Conservation (phyloP, 768 basidiomycete species). For the Tulasnella sp. region DNA sequence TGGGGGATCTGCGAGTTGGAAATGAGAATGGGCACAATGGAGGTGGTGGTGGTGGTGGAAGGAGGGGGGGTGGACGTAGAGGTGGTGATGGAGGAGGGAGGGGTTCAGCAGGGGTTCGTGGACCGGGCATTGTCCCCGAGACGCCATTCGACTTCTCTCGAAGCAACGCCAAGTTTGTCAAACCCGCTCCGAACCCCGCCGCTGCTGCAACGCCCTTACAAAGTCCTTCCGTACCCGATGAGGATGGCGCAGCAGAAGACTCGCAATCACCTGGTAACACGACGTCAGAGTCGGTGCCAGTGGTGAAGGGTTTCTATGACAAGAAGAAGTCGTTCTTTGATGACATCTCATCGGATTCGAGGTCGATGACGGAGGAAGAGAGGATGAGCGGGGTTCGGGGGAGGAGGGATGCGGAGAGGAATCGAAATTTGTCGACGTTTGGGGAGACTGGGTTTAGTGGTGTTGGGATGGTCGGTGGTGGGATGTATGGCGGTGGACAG, state of each 20-base stretch:
- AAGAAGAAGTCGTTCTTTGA: slow-evolving; percentile 70
- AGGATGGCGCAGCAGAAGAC: slow-evolving; percentile 24
- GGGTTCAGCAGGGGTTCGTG: slow-evolving; percentile 24
- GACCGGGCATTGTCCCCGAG: slow-evolving; percentile 46
- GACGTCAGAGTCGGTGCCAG: neutral
- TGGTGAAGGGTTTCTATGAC: slow-evolving; percentile 21
- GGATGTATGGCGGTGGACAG: neutral
- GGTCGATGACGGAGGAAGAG: slow-evolving; percentile 17
- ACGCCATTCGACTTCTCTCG: slow-evolving; percentile 76
- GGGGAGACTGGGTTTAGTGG: slow-evolving; percentile 75
- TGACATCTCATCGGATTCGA: slow-evolving; percentile 37
- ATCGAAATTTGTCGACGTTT: slow-evolving; percentile 78
- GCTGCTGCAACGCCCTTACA: slow-evolving; percentile 21
- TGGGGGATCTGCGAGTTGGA: slow-evolving; percentile 39
- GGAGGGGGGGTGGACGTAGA: neutral
- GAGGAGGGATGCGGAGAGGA: slow-evolving; percentile 70
- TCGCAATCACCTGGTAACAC: slow-evolving; percentile 20
- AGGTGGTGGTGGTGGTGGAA: neutral
- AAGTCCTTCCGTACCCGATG: slow-evolving; percentile 23
- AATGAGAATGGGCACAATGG: slow-evolving; percentile 1
- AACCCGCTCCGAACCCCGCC: slow-evolving; percentile 39
- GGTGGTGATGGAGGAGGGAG: slow-evolving; percentile 29
- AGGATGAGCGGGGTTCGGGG: slow-evolving; percentile 37
- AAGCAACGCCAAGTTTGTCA: slow-evolving; percentile 73
- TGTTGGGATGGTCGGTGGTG: neutral